Evolutionary conservation across 2,329 filamentous ascomycete species (phyloP), one percentile per base, ranked within the genome.

Genomic region (Triangularia verruculosa): DNA sequence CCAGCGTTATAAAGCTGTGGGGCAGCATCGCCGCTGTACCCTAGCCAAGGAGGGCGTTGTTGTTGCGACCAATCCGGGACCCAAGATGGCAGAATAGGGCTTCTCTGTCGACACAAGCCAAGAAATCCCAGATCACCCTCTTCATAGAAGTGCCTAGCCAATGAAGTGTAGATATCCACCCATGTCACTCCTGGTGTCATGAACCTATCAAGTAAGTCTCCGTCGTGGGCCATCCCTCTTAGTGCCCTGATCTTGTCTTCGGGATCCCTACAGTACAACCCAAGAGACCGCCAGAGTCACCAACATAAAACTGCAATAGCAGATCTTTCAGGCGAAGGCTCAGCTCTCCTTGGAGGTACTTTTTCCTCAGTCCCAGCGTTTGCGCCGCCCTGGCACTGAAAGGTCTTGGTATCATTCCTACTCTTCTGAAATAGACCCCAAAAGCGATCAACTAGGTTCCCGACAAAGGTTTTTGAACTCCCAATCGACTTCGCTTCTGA

Each of bases 191-290:
- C 56, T 13, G 56, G 56, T 15, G 22, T 24, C 56, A 58, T 43
- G 22, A 58, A 39, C 12, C 13, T 34, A 17, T 58, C 56, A 4
- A 58, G 56, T 11, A 43, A 3, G 12, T 25, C 32, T n/a, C 56
- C 56, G 20, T 58, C 17, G 7, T 25, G 22, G 12, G 56, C 32
- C 30, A 58, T n/a, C 12, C 56, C 39, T 22, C 30, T 58, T 13
- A 58, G 20, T 17, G 56, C 56, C 32, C 30, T 22, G 56, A 58
- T 25, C 32, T 58, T 58, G 13, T 58, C 56, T 22, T 58, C 32
- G 4, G 56, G 56, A 24, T 58, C 20, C 13, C 56, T n/a, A 9
- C 56, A 58, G 32, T n/a, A 9, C 56, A 58, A 30, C 32, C 32
- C 11, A 58, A 27, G 9, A 34, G 20, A 12, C 24, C 32, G 6